Percentiles rank a stretch among this genome's conserved stretches.
These are phyloP conservation scores for Brettanomyces naardenensis DNA, from an alignment of 805 yeast species.

Conservation along the genomic window DNA sequence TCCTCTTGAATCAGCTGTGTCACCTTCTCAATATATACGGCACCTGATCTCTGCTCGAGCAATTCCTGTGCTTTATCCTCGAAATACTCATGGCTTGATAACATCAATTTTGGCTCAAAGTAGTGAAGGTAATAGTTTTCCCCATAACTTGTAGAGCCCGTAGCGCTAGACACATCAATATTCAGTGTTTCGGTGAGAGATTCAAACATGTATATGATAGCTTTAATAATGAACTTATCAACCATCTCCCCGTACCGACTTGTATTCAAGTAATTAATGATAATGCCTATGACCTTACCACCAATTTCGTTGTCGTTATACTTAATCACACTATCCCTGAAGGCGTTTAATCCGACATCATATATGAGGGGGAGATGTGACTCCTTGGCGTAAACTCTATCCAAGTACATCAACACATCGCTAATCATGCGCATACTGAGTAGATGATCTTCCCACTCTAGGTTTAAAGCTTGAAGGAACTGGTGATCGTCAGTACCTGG, in stretches of 20 bases:
- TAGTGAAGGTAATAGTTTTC: constrained; percentile 55
- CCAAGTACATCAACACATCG: constrained; percentile 81
- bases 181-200: constrained; percentile 36
- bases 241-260: constrained; percentile 48
- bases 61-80: constrained; percentile 35
- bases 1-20: constrained; percentile 55
- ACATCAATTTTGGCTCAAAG: constrained; percentile 61
- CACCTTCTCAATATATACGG: constrained; percentile 45
- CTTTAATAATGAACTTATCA: constrained; percentile 51
- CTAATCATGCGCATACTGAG: constrained; percentile 69
- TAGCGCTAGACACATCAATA: constrained; percentile 5
- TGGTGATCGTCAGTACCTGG: constrained; percentile 15
- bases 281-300: constrained; percentile 34
- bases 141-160: constrained; percentile 21
- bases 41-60: constrained; percentile 37
- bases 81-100: constrained; percentile 51
- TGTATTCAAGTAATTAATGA: constrained; percentile 48
- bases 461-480: constrained; percentile 26
- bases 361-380: constrained; percentile 52
- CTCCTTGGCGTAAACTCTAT: constrained; percentile 75
- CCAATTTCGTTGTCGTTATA: constrained; percentile 45
- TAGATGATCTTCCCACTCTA: constrained; percentile 66
- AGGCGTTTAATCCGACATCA: constrained; percentile 66
- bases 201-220: constrained; percentile 65
- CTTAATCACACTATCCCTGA: constrained; percentile 53